Conservation (phyloP, 768 basidiomycete species). For the Lactarius tabidus region DNA sequence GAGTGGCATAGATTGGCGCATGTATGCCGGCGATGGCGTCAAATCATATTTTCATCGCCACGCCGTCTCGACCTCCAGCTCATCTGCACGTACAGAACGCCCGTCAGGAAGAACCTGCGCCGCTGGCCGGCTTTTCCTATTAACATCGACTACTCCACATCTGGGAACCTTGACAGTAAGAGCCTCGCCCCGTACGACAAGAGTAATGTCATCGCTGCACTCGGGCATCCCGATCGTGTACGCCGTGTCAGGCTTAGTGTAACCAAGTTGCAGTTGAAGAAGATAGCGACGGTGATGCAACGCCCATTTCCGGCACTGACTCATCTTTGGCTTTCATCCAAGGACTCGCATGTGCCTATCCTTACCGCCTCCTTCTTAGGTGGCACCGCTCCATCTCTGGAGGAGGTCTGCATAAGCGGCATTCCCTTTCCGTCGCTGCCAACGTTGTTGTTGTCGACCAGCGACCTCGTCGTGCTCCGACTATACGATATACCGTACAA, state of each 20-base stretch:
- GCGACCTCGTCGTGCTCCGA: neutral
- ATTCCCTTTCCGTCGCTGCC: conserved; percentile 1
- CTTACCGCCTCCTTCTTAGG: neutral
- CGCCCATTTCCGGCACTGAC: conserved; percentile 5
- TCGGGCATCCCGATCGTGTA: neutral
- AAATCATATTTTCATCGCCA: conserved; percentile 1
- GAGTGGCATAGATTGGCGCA: neutral
- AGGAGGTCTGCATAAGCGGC: neutral
- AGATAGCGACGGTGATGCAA: neutral
- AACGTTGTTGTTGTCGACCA: neutral
- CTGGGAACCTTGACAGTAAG: neutral
- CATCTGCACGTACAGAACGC: conserved; percentile 1
- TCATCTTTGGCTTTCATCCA: neutral
- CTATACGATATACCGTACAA: neutral
- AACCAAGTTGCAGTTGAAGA: neutral
- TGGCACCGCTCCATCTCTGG: neutral
- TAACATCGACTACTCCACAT: neutral
- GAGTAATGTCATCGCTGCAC: conserved; percentile 1
- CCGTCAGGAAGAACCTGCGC: neutral
- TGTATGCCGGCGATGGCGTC: neutral
- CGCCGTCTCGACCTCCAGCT: conserved; percentile 1
- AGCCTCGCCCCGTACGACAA: no score
- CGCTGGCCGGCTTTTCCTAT: conserved; percentile 10
- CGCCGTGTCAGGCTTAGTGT: neutral
- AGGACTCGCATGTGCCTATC: neutral